phyloP scores from a whole-genome alignment of 441 rosid genomes.

The Flueggea neowawraea region DNA sequence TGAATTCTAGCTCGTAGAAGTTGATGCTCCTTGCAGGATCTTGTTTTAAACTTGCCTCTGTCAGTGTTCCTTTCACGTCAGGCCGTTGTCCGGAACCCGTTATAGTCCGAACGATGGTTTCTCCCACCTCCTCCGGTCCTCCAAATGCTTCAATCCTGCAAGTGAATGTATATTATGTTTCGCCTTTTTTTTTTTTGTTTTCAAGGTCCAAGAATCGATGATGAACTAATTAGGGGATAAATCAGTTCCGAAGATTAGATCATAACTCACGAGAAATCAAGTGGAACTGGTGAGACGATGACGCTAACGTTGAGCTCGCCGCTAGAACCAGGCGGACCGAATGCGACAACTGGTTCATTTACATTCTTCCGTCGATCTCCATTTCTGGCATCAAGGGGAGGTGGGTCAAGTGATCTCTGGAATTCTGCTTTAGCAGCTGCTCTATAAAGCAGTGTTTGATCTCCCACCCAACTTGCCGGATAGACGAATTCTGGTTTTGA shows the following conservation, averaged over 20 bases:
- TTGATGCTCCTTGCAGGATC: conserved; percentile 42
- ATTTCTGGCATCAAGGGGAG: conserved; percentile 32
- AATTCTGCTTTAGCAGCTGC: conserved; percentile 61
- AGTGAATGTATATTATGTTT: background rate
- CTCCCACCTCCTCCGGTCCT: conserved; percentile 73
- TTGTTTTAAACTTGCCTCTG: conserved; percentile 48
- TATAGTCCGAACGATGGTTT: conserved; percentile 53
- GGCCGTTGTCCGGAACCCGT: conserved; percentile 43
- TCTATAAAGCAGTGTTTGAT: conserved; percentile 71
- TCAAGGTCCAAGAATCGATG: background rate
- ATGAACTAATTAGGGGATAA: background rate
- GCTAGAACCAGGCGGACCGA: conserved; percentile 84
- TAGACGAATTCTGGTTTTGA: conserved; percentile 59
- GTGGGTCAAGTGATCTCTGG: conserved; percentile 70
- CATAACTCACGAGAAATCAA: conserved; percentile 65
- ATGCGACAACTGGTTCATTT: conserved; percentile 70
- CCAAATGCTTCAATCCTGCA: conserved; percentile 79
- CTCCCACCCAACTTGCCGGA: conserved; percentile 81
- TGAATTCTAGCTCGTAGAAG: conserved; percentile 70
- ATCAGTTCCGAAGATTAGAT: background rate
- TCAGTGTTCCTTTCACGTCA: conserved; percentile 53
- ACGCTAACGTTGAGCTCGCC: conserved; percentile 93
- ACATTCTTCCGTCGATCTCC: conserved; percentile 31
- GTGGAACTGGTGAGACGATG: conserved; percentile 76
- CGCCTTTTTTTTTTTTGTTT: too few relatives aligned